Percentiles rank a stretch among this genome's conserved stretches.
phyloP scores from a whole-genome alignment of 805 yeast species.

The Diddensiella santjacobensis region DNA sequence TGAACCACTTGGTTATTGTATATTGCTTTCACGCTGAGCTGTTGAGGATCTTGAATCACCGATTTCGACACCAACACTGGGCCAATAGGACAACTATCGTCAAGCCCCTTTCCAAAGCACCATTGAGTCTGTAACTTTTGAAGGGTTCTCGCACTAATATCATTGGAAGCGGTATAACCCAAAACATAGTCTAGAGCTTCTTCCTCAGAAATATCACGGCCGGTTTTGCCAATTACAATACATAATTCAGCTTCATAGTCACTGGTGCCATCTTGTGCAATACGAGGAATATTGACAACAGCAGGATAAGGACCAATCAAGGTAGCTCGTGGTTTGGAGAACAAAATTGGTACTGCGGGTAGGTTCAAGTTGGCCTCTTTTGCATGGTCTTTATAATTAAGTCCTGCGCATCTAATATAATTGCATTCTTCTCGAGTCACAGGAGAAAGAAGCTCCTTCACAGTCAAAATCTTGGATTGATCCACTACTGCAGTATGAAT shows the following conservation, averaged over 20 bases:
- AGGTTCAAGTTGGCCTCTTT: constrained; percentile 37
- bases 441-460: constrained; percentile 9
- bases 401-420: constrained; percentile 42
- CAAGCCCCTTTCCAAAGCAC: constrained; percentile 50
- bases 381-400: constrained; percentile 43
- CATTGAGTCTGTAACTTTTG: constrained; percentile 53
- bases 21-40: constrained; percentile 37
- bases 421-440: constrained; percentile 7
- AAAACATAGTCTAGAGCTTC: constrained; percentile 46
- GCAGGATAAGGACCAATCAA: constrained; percentile 40
- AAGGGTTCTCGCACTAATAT: constrained; percentile 52
- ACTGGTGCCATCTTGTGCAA: constrained; percentile 30
- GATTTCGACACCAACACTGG: constrained; percentile 44
- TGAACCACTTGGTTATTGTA: constrained; percentile 50
- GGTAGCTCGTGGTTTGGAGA: constrained; percentile 48
- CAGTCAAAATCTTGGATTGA: constrained; percentile 3
- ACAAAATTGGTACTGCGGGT: constrained; percentile 48
- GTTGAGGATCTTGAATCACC: constrained; percentile 33
- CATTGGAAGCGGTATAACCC: constrained; percentile 54
- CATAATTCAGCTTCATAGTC: constrained; percentile 57
- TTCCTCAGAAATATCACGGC: constrained; percentile 40
- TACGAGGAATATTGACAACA: constrained; percentile 37
- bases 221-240: constrained; percentile 50
- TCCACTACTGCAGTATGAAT: constrained; percentile 4
- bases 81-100: constrained; percentile 55